These are phyloP conservation scores for Lepidium africanum DNA, from an alignment of 345 rosid genomes.

Conservation along the genomic window DNA sequence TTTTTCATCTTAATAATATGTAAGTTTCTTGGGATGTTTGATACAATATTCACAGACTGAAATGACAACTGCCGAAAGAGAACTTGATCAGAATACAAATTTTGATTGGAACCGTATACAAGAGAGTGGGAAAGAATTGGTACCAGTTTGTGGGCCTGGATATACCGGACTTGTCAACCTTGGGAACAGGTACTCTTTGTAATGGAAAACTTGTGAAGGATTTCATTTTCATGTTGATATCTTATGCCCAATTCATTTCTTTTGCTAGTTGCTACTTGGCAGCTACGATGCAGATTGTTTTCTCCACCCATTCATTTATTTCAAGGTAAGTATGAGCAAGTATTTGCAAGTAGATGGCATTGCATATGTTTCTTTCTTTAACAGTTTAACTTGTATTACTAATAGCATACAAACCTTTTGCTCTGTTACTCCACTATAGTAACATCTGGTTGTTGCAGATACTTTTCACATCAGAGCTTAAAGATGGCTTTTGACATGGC, in stretches of 20 bases:
- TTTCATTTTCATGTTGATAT: neutral
- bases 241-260: conserved; percentile 17
- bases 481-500: conserved; percentile 76
- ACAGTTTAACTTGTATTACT: neutral
- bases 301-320: conserved; percentile 66
- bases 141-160: conserved; percentile 87
- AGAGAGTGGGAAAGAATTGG: conserved; percentile 89
- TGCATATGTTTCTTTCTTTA: neutral
- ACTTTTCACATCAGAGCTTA: conserved; percentile 57
- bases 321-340: conserved; percentile 40
- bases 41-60: conserved; percentile 56
- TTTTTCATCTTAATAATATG: neutral
- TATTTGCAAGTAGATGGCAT: conserved; percentile 9
- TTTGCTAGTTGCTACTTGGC: conserved; percentile 94
- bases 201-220: neutral
- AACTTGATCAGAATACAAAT: conserved; percentile 96
- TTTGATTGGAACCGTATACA: conserved; percentile 99
- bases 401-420: neutral
- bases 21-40: conserved; percentile 21
- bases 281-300: conserved; percentile 91
- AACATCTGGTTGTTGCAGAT: conserved; percentile 40
- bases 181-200: conserved; percentile 74
- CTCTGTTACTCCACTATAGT: neutral
- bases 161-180: conserved; percentile 96
- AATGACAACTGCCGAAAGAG: conserved; percentile 99